Conservation (phyloP, 352 stramenopile species). For the Phytophthora crassamura region DNA sequence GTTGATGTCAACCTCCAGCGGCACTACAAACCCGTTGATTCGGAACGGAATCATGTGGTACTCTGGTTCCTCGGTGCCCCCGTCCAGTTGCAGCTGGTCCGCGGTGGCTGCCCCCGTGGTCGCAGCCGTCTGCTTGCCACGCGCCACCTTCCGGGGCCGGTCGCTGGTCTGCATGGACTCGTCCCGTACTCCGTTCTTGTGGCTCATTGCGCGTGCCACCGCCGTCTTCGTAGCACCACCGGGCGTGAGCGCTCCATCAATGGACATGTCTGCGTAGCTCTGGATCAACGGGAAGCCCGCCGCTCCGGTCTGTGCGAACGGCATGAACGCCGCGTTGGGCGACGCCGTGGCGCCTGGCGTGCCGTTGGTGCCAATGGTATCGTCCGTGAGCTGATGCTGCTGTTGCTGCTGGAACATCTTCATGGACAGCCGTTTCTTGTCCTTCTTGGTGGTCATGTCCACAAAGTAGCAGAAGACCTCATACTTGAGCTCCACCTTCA, state of each 20-base stretch:
- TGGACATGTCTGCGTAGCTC: conserved; percentile 51
- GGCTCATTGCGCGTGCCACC: conserved; percentile 18
- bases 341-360: conserved; percentile 20
- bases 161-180: conserved; percentile 37
- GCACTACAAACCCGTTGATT: conserved; percentile 78
- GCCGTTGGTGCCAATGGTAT: conserved; percentile 28
- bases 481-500: conserved; percentile 86
- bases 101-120: conserved; percentile 3
- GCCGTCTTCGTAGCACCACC: conserved; percentile 15
- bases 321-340: conserved; percentile 38
- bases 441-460: conserved; percentile 67
- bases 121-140: conserved; percentile 24
- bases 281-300: conserved; percentile 52
- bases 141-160: conserved; percentile 56
- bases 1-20: conserved; percentile 71
- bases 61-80: conserved; percentile 44
- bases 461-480: conserved; percentile 86
- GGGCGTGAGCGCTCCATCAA: conserved; percentile 38
- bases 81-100: conserved; percentile 37
- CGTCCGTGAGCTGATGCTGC: conserved; percentile 29
- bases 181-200: conserved; percentile 38
- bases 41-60: conserved; percentile 74
- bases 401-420: conserved; percentile 66
- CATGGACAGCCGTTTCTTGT: conserved; percentile 68
- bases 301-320: conserved; percentile 24